phyloP scores from a whole-genome alignment of 1,139 yeast species.

The Nematodospora anomalae region DNA sequence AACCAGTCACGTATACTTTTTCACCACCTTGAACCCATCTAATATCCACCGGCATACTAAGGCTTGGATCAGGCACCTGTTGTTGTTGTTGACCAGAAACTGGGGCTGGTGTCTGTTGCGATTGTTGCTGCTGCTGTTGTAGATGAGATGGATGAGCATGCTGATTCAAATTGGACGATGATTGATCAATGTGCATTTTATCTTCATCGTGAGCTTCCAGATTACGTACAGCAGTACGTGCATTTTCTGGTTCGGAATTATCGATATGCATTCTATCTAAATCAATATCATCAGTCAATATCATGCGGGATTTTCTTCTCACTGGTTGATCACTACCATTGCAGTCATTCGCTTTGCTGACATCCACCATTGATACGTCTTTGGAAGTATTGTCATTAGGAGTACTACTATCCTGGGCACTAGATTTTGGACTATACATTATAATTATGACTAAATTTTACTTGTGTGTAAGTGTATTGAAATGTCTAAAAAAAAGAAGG shows the following conservation, averaged over 20 bases:
- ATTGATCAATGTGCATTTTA: slow-evolving; percentile 24
- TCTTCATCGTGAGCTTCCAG: slow-evolving; percentile 9
- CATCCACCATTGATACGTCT: slow-evolving; percentile 47
- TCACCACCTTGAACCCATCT: slow-evolving; percentile 95
- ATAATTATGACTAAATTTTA: no score
- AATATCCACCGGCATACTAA: slow-evolving; percentile 71
- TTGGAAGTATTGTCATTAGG: slow-evolving; percentile 4
- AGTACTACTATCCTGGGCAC: not conserved
- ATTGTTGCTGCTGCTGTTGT: slow-evolving; percentile 16
- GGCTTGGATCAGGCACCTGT: slow-evolving; percentile 23
- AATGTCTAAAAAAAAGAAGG: no score
- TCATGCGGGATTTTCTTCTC: slow-evolving; percentile 43
- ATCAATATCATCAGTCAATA: slow-evolving; percentile 41
- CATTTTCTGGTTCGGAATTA: slow-evolving; percentile 8
- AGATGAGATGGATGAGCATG: slow-evolving; percentile 10
- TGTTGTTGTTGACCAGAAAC: slow-evolving; percentile 13
- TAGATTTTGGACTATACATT: slow-evolving; percentile 5
- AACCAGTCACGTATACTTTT: slow-evolving; percentile 63
- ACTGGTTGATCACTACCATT: slow-evolving; percentile 18
- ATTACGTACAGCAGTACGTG: slow-evolving; percentile 18
- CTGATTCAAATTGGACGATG: slow-evolving; percentile 12
- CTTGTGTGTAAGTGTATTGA: no score
- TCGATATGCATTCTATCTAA: slow-evolving; percentile 41
- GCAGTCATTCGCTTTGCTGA: slow-evolving; percentile 23
- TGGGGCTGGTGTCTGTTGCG: slow-evolving; percentile 11